Conservation (phyloP, 208 protist genomes). For the Acanthamoeba lenticulata region DNA sequence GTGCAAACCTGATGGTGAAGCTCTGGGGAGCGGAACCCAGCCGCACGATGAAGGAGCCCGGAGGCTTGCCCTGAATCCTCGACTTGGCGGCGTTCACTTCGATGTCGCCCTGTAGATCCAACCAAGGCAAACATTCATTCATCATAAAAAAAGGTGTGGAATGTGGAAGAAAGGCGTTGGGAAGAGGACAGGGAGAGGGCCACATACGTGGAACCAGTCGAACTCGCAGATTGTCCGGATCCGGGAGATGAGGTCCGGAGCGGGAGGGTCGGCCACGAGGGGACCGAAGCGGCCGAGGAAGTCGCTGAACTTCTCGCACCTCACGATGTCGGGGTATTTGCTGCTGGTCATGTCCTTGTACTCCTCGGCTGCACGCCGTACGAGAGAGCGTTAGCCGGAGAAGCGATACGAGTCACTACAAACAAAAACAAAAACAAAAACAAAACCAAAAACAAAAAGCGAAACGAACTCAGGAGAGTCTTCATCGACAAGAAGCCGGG, state of each 20-base stretch:
- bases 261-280: neutral
- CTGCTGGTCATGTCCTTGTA: constrained; percentile 49
- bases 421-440: too few species aligned
- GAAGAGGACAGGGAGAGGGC: neutral
- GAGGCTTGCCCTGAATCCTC: constrained; percentile 1
- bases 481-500: neutral
- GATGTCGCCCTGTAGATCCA: neutral
- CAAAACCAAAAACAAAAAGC: too few species aligned
- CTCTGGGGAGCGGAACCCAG: neutral
- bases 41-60: constrained; percentile 36
- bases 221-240: constrained; percentile 1
- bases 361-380: neutral
- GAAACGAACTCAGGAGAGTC: constrained; percentile 3
- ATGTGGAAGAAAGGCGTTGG: neutral
- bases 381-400: too few species aligned
- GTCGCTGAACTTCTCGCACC: constrained; percentile 3
- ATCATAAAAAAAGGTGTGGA: too few species aligned
- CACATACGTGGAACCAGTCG: neutral
- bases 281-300: constrained; percentile 30
- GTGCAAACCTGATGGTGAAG: constrained; percentile 24
- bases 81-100: neutral
- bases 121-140: neutral
- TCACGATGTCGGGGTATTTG: neutral
- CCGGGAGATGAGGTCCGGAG: neutral
- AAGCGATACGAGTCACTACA: too few species aligned